phyloP scores from a whole-genome alignment of 345 rosid genomes.

The Eucalyptus shirleyi region DNA sequence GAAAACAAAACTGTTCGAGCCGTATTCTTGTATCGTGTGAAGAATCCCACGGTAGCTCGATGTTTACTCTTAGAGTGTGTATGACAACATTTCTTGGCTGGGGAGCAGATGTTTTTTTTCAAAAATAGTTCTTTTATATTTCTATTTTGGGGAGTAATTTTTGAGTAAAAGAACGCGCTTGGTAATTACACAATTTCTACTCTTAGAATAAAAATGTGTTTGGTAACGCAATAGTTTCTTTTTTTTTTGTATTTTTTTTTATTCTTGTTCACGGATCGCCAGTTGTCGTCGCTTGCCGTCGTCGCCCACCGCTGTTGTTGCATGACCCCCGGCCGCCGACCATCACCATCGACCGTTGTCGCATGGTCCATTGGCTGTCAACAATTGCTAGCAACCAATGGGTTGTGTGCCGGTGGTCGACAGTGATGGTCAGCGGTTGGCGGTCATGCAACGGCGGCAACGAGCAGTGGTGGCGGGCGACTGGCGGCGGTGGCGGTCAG shows the following conservation, averaged over 20 bases:
- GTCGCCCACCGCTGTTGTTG: accelerated
- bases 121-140: no score
- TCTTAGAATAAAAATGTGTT: no score
- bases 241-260: no score
- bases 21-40: neutral
- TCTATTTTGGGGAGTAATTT: accelerated
- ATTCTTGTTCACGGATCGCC: accelerated
- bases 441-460: no score
- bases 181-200: no score
- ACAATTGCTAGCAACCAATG: accelerated
- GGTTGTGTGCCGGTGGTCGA: accelerated
- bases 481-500: accelerated
- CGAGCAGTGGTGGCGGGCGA: accelerated
- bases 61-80: neutral
- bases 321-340: no score
- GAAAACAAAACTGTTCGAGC: neutral
- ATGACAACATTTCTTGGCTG: no score
- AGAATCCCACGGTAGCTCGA: neutral
- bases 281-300: no score
- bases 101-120: no score
- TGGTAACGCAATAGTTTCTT: no score
- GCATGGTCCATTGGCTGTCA: accelerated
- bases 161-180: accelerated
- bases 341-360: no score
- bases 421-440: accelerated